Percentiles rank a stretch among this genome's conserved stretches.
These are phyloP conservation scores for Kodamaea jinghongensis DNA, from an alignment of 805 yeast genomes.

Conservation along the genomic window DNA sequence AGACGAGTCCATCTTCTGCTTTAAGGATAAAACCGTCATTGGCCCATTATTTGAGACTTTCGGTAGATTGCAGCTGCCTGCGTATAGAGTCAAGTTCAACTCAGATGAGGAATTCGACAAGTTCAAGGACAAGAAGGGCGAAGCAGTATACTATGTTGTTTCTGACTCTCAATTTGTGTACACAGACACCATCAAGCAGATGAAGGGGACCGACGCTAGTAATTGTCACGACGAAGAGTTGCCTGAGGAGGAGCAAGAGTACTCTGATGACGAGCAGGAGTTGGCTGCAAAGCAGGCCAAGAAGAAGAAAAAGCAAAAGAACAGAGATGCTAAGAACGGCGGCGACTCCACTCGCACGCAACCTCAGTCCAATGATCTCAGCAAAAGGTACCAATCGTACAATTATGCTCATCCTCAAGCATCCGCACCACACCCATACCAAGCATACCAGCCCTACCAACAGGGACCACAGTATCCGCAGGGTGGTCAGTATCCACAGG, in stretches of 20 bases:
- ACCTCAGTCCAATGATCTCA: slow-evolving; percentile 1
- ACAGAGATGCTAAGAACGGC: slow-evolving; percentile 21
- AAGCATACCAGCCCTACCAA: slow-evolving; percentile 9
- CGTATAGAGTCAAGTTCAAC: slow-evolving; percentile 71
- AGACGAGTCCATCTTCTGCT: slow-evolving; percentile 77
- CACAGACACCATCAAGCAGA: slow-evolving; percentile 64
- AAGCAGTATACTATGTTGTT: slow-evolving; percentile 70
- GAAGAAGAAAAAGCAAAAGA: slow-evolving; percentile 56
- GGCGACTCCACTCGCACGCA: slow-evolving; percentile 6
- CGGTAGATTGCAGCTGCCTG: slow-evolving; percentile 81
- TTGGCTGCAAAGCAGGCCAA: slow-evolving; percentile 61
- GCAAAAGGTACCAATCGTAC: slow-evolving; percentile 20
- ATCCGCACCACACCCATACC: slow-evolving; percentile 3
- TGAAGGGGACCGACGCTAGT: slow-evolving; percentile 92
- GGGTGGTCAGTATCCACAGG: slow-evolving; percentile 9
- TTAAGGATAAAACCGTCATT: slow-evolving; percentile 63
- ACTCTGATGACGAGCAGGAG: slow-evolving; percentile 92
- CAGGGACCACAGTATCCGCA: slow-evolving; percentile 8
- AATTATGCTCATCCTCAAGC: slow-evolving; percentile 18
- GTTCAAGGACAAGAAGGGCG: slow-evolving; percentile 50
- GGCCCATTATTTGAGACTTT: slow-evolving; percentile 87
- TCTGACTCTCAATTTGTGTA: slow-evolving; percentile 75
- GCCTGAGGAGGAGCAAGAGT: slow-evolving; percentile 91
- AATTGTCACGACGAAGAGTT: slow-evolving; percentile 93
- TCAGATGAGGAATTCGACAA: slow-evolving; percentile 46